These are phyloP conservation scores for Nakazawaea wyomingensis DNA, from an alignment of 805 yeast genomes.

Conservation along the genomic window DNA sequence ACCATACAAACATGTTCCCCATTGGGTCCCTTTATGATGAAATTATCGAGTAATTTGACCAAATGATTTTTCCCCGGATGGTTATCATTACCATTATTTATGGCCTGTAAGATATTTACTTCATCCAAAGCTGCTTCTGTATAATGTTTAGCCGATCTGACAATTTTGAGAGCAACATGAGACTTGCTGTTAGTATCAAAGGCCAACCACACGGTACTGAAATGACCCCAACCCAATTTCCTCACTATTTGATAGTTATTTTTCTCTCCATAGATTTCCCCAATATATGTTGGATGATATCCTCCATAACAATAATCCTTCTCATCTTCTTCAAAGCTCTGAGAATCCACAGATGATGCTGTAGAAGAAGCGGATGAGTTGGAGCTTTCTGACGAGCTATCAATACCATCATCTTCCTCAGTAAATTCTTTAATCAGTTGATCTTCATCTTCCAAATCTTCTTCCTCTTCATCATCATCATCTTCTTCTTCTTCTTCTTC, in stretches of 20 bases:
- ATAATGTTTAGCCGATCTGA: conserved; percentile 47
- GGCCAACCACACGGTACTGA: conserved; percentile 69
- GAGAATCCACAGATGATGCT: conserved; percentile 15
- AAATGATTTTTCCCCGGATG: conserved; percentile 51
- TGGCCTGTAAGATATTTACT: conserved; percentile 40
- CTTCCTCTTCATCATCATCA: background rate
- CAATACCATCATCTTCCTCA: background rate
- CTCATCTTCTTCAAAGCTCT: conserved; percentile 40
- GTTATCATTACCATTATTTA: conserved; percentile 23
- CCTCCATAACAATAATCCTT: conserved; percentile 57
- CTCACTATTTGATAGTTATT: conserved; percentile 43
- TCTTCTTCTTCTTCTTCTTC: background rate
- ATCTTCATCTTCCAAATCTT: conserved; percentile 5
- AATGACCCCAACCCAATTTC: conserved; percentile 70
- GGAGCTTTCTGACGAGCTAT: background rate
- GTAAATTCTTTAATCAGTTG: background rate
- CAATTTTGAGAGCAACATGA: conserved; percentile 61
- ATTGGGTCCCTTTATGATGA: conserved; percentile 53
- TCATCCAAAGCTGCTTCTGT: conserved; percentile 65
- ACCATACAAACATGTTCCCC: conserved; percentile 65
- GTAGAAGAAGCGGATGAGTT: conserved; percentile 13
- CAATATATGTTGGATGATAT: conserved; percentile 56
- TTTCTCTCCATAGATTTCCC: conserved; percentile 45
- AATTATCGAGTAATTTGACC: conserved; percentile 50
- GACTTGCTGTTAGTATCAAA: conserved; percentile 28